Conservation (phyloP, 176 grass and related monocot genomes). For the Rhynchospora pubera region DNA sequence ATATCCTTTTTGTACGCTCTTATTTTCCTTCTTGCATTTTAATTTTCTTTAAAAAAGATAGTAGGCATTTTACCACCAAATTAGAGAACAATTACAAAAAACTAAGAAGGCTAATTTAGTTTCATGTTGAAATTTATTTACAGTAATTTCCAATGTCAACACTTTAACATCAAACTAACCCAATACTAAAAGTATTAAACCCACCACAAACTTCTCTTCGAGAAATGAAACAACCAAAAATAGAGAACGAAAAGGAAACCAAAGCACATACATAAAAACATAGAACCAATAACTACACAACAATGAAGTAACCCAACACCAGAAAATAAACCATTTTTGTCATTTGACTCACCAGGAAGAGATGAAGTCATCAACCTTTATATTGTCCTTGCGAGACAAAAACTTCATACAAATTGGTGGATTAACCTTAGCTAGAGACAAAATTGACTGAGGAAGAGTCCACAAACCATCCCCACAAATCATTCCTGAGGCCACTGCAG, state of each 20-base stretch:
- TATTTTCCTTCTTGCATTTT: not conserved
- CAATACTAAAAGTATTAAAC: not conserved
- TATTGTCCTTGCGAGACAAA: constrained; percentile 32
- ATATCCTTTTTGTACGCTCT: not conserved
- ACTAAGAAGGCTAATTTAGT: not conserved
- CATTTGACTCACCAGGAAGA: not conserved
- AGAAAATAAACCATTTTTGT: not conserved
- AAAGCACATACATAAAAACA: not conserved
- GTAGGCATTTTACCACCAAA: not conserved
- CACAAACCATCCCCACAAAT: constrained; percentile 90
- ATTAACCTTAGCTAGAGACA: constrained; percentile 70
- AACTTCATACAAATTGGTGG: constrained; percentile 98
- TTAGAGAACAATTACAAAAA: not conserved
- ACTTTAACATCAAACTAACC: not conserved
- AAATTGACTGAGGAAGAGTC: constrained; percentile 73
- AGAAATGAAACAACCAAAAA: not conserved
- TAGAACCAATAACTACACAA: not conserved
- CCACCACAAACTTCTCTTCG: constrained; percentile 1
- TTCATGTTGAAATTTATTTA: not conserved
- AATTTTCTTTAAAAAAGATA: not conserved
- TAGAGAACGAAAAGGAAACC: not conserved
- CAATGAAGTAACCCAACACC: not conserved
- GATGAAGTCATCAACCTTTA: constrained; percentile 26
- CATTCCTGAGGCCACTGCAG: constrained; percentile 80
- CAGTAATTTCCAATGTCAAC: not conserved